A percentile compares a stretch with the other conserved stretches of the same genome.
Evolutionary conservation across 331 rosid genomes (phyloP).

Genomic region (Malus hybrid): DNA sequence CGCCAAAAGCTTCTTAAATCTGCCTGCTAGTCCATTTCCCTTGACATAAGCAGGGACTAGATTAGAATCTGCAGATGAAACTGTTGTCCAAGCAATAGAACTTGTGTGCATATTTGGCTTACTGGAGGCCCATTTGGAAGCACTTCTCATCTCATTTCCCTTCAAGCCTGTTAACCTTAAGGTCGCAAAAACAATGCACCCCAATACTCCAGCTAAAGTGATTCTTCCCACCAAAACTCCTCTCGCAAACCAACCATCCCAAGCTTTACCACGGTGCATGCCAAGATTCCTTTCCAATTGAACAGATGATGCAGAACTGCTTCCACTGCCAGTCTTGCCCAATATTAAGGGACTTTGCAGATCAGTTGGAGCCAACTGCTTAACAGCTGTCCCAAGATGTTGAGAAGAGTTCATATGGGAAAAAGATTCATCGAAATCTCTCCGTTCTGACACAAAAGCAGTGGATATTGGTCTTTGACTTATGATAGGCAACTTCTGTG

Average conservation of each 20-base stretch:
- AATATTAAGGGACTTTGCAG: constrained; percentile 54
- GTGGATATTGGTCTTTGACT: constrained; percentile 64
- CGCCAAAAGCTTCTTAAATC: constrained; percentile 43
- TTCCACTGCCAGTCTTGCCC: constrained; percentile 42
- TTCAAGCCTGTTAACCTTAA: constrained; percentile 50
- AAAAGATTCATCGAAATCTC: constrained; percentile 52
- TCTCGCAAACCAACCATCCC: constrained; percentile 42
- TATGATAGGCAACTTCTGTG: constrained; percentile 34
- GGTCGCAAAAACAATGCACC: constrained; percentile 64
- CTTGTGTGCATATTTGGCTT: constrained; percentile 24
- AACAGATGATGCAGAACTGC: constrained; percentile 38
- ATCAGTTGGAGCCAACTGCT: constrained; percentile 77
- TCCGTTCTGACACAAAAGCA: constrained; percentile 46
- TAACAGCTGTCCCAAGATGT: constrained; percentile 63
- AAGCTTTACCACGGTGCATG: constrained; percentile 39
- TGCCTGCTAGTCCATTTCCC: constrained; percentile 33
- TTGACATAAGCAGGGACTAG: constrained; percentile 45
- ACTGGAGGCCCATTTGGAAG: constrained; percentile 32
- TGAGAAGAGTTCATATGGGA: constrained; percentile 54
- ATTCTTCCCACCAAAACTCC: constrained; percentile 39
- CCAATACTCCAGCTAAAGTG: constrained; percentile 43
- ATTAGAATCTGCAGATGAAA: constrained; percentile 40
- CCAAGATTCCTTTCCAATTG: constrained; percentile 75
- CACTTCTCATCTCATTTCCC: constrained; percentile 29
- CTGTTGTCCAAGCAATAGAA: constrained; percentile 35